These are phyloP conservation scores for Carex cristatella DNA, from an alignment of 176 grass and related monocot species.

Conservation along the genomic window DNA sequence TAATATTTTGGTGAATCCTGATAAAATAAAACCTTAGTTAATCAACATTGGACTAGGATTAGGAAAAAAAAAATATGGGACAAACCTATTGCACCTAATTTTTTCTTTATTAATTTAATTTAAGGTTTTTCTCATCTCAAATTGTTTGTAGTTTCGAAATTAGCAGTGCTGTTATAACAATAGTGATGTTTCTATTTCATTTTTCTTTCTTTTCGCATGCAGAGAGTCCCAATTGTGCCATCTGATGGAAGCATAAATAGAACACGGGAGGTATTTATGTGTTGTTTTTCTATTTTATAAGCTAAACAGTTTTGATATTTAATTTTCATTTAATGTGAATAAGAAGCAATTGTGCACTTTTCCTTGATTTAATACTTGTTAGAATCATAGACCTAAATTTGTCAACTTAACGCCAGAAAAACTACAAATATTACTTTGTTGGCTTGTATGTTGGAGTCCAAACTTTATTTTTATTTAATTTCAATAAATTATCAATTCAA, in stretches of 20 bases:
- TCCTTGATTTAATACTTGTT: not conserved
- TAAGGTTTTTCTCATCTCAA: not conserved
- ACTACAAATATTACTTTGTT: not conserved
- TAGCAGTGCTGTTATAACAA: not conserved
- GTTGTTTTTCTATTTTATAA: not conserved
- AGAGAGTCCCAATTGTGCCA: slow-evolving; percentile 74
- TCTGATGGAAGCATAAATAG: slow-evolving; percentile 73
- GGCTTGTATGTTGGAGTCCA: not conserved
- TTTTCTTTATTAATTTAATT: not conserved
- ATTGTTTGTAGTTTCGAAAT: not conserved
- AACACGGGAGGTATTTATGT: slow-evolving; percentile 55
- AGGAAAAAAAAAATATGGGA: not conserved
- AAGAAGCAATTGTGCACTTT: not conserved
- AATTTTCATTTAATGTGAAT: not conserved
- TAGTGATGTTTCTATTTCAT: slow-evolving; percentile 16
- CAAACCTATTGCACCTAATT: not conserved
- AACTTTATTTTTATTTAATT: not conserved
- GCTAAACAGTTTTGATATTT: not conserved
- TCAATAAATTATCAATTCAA: not conserved
- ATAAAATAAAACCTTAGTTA: not conserved
- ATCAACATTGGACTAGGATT: not conserved
- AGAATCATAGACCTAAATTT: not conserved
- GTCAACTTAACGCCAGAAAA: not conserved
- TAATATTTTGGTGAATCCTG: not conserved
- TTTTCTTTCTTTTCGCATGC: slow-evolving; percentile 28